Base-by-base conservation (phyloP, 371 early-diverging fungal genomes). In the Mortierella polycephala region DNA sequence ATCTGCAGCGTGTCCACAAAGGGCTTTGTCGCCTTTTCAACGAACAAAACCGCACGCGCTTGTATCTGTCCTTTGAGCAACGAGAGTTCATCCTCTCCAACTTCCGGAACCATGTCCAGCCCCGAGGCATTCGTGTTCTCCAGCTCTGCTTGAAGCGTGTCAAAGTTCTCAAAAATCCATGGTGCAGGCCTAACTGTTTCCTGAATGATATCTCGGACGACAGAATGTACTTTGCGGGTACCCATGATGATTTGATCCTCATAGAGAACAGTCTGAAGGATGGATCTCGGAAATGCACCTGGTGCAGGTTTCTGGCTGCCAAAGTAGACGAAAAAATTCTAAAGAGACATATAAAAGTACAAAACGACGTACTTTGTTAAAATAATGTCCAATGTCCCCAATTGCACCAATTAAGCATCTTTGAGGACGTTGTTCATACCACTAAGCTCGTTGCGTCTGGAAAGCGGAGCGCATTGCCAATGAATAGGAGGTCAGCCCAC, bases 1-100 rank as follows among this genome's bases (percentile, higher is more conserved):
- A 90, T 84, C 69, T 87, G 88, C 57, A 91, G 82, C 14, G 83
- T 85, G 64, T 88, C 88, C 6, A 86, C 70, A 74, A 92, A 85
- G 0, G 88, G 84, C 81, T 88, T 79, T 42, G 61, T 60, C 1
- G 80, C 73, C 59, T 66, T 69, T 18, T 79, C 74, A 10, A 73
- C 47, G 50, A 79, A 79, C 20, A 54, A n/a, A 4, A 67, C 52
- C 3, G 60, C 59, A 23, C 55, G 61, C 7, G 62, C 14, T 40
- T 69, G 66, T 39, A 69, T 58, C n/a, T 69, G 67, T 23, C 42
- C 30, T 18, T 69, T 69, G 40, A 50, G 20, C 1, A 45, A 12
- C 5, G 63, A 54, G 13, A 64, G 1, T 30, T 49, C 55, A 18
- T 57, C 63, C 13, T 69, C 66, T 6, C 52, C 66, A 0, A 50